Evolutionary conservation across 352 stramenopile genomes (phyloP).

Genomic region (Lagenidium giganteum): DNA sequence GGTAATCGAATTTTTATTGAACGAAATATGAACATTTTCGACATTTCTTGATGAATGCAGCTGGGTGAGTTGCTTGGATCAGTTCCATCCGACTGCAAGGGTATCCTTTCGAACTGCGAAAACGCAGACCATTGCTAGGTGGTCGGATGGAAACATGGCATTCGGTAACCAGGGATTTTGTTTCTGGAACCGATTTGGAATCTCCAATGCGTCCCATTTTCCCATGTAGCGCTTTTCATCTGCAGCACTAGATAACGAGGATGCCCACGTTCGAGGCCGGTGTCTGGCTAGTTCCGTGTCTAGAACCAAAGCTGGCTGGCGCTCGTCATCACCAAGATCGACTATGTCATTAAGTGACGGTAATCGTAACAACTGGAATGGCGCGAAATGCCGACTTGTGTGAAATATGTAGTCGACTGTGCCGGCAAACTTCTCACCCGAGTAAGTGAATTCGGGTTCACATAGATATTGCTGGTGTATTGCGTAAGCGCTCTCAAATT

Average conservation of each 20-base stretch:
- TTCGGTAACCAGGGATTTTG: conserved; percentile 62
- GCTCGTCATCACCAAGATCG: conserved; percentile 32
- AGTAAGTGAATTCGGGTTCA: conserved; percentile 71
- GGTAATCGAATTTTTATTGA: too few species aligned
- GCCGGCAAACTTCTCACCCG: conserved; percentile 43
- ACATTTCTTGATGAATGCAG: too few species aligned
- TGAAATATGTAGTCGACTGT: conserved; percentile 88
- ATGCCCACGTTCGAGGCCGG: conserved; percentile 28
- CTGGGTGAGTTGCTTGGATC: too few species aligned
- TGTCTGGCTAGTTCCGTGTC: conserved; percentile 42
- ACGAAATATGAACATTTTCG: too few species aligned
- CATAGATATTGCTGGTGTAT: conserved; percentile 40
- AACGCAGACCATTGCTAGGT: conserved; percentile 67
- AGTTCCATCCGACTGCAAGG: conserved; percentile 50
- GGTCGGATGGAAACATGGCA: conserved; percentile 60
- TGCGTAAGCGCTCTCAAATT: conserved; percentile 71
- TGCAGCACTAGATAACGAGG: conserved; percentile 9
- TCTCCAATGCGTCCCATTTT: conserved; percentile 33
- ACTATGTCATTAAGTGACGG: conserved; percentile 39
- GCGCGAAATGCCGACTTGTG: conserved; percentile 37
- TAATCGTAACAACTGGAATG: conserved; percentile 52
- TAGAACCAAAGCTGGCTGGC: conserved; percentile 6
- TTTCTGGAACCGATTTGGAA: conserved; percentile 29
- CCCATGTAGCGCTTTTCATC: conserved; percentile 41
- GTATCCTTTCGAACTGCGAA: conserved; percentile 45